These are phyloP conservation scores for Lanmaoa rubissima DNA, from an alignment of 768 basidiomycete genomes.

Conservation along the genomic window DNA sequence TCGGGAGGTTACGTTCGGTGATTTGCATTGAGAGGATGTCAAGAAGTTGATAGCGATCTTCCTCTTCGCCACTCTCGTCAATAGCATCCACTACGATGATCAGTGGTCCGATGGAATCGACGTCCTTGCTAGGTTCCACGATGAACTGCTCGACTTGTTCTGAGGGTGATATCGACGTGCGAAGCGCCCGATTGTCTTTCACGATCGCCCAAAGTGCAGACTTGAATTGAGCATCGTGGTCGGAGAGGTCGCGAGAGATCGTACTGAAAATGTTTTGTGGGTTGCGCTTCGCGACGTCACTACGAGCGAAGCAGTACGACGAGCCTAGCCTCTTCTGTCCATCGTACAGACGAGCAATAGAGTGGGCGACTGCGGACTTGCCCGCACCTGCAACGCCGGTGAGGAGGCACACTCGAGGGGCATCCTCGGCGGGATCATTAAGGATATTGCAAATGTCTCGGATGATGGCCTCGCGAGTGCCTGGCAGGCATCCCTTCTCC, in stretches of 20 bases:
- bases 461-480: too few relatives aligned
- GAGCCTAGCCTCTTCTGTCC: background rate
- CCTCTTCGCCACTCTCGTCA: background rate
- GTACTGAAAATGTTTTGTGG: background rate
- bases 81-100: background rate
- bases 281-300: background rate
- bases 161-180: background rate
- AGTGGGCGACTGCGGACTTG: too few relatives aligned
- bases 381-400: too few relatives aligned
- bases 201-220: background rate
- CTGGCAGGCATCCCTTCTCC: too few relatives aligned
- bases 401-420: too few relatives aligned
- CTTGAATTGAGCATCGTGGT: background rate
- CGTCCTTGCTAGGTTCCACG: background rate
- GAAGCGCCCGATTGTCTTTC: background rate
- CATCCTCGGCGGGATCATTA: too few relatives aligned
- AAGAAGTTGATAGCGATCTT: background rate
- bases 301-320: background rate
- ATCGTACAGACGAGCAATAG: background rate
- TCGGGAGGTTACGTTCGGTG: background rate
- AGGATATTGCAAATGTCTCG: too few relatives aligned
- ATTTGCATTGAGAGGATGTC: background rate
- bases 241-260: background rate
- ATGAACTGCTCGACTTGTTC: background rate
- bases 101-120: background rate